Conservation (phyloP, 805 yeast species). For the Zygosaccharomyces bailii region DNA sequence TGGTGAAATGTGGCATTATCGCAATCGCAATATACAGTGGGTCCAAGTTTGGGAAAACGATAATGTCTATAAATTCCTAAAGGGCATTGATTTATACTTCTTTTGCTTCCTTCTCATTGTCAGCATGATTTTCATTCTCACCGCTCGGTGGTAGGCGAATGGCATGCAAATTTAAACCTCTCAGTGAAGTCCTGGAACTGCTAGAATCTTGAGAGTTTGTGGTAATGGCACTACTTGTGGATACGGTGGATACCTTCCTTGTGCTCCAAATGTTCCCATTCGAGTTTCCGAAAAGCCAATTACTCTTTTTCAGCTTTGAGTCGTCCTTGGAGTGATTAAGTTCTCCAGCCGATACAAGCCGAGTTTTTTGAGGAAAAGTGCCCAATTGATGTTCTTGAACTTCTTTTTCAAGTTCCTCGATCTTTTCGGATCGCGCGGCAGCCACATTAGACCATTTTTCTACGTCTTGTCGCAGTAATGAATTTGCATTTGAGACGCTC, state of each 20-base stretch:
- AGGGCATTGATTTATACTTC: too few species aligned
- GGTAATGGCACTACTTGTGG: constrained; percentile 16
- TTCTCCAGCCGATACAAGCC: background rate
- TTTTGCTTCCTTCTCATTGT: constrained; percentile 1
- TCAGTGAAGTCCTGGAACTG: constrained; percentile 16
- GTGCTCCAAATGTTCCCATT: constrained; percentile 9
- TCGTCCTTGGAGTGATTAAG: constrained; percentile 11
- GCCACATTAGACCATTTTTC: constrained; percentile 18
- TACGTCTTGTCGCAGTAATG: constrained; percentile 18
- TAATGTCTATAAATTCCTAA: constrained; percentile 7
- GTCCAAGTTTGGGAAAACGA: constrained; percentile 12
- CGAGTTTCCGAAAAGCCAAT: constrained; percentile 15
- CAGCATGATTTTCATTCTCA: constrained; percentile 3
- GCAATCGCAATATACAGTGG: constrained; percentile 16
- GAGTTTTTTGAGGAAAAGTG: constrained; percentile 2
- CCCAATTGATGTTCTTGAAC: constrained; percentile 8
- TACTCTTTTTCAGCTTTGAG: constrained; percentile 10
- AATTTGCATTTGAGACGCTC: constrained; percentile 17
- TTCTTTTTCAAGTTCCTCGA: constrained; percentile 16
- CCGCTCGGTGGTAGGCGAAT: constrained; percentile 6
- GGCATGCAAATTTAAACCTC: constrained; percentile 25
- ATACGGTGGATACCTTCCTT: constrained; percentile 17
- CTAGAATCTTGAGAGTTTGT: constrained; percentile 16
- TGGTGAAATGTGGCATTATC: constrained; percentile 13
- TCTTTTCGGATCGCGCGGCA: constrained; percentile 15